Evolutionary conservation across 2,329 filamentous ascomycete species (phyloP).

Genomic region (Phialophora chinensis): DNA sequence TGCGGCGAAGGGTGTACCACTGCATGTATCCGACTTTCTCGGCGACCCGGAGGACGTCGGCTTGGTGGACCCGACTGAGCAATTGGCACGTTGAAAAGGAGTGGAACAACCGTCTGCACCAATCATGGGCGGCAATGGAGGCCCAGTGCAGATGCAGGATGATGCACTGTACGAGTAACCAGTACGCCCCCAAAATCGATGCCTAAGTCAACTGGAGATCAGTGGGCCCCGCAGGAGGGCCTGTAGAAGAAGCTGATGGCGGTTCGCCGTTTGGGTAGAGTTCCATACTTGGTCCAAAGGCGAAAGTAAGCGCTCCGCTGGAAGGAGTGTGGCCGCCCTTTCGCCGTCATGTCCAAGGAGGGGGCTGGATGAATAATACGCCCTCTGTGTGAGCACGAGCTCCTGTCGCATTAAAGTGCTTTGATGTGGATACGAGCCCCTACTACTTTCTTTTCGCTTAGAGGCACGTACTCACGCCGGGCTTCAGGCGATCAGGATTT

Average conservation of each 20-base stretch:
- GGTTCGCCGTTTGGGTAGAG: background rate
- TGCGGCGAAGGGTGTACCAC: conserved; percentile 4
- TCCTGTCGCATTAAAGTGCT: background rate
- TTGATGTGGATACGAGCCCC: background rate
- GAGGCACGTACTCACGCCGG: background rate
- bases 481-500: background rate
- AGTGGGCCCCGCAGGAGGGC: background rate
- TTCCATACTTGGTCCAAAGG: conserved; percentile 1
- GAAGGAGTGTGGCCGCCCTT: background rate
- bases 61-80: background rate
- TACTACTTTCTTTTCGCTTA: background rate
- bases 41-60: conserved; percentile 20
- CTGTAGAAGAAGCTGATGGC: background rate
- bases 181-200: background rate
- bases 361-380: conserved; percentile 23
- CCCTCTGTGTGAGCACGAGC: background rate
- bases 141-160: background rate
- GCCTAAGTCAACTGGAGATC: background rate
- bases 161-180: background rate
- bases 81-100: background rate
- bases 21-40: conserved; percentile 18
- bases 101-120: background rate
- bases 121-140: background rate
- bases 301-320: conserved; percentile 9
- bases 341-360: background rate